Base-by-base conservation (phyloP, 2,329 filamentous ascomycete genomes). In the Alternaria alternata region DNA sequence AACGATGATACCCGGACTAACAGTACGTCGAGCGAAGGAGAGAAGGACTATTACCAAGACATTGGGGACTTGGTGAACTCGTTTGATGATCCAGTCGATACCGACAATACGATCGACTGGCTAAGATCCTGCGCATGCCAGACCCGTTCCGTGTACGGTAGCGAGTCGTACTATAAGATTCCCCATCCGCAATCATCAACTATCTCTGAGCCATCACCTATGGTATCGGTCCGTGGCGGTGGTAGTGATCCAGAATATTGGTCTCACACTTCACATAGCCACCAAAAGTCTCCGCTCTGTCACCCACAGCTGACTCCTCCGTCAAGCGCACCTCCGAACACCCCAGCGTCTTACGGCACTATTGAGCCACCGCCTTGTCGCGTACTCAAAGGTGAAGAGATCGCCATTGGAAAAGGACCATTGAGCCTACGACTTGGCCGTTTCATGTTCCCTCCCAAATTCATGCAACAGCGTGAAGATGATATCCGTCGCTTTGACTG, bases 401-500 rank as follows among this genome's bases (percentile, higher is more conserved):
- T 12, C 7, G 24, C 42, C 11, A 36, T 4, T 8, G 4, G 1
- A 7, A 43, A 42, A 22, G 39, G 14, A 3, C 39, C 54, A 3
- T 26, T 52, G 20, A 52, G 46, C 30, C 43, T 42, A 5, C 22
- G 47, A 16, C 47, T 57, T 12, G n/a, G 30, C 7, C 30, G n/a
- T 8, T 16, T 44, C n/a, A 38, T 57, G 14, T 52, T 57, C 16
- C n/a, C 47, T 18, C 11, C 8, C 5, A 30, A 18, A 6, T 46
- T 52, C 39, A 8, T 42, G 7, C 47, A 32, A 28, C 36, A 43
- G 9, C 30, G 39, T 30, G 54, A 51, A 18, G 18, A 38, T 9
- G 43, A 30, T n/a, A 44, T 57, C 7, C 39, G 46, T 20, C 30
- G 30, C 30, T 57, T 51, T 20, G 30, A 57, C n/a, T 57, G 54